Conservation (phyloP, 352 stramenopile species). For the Phytophthora chlamydospora region DNA sequence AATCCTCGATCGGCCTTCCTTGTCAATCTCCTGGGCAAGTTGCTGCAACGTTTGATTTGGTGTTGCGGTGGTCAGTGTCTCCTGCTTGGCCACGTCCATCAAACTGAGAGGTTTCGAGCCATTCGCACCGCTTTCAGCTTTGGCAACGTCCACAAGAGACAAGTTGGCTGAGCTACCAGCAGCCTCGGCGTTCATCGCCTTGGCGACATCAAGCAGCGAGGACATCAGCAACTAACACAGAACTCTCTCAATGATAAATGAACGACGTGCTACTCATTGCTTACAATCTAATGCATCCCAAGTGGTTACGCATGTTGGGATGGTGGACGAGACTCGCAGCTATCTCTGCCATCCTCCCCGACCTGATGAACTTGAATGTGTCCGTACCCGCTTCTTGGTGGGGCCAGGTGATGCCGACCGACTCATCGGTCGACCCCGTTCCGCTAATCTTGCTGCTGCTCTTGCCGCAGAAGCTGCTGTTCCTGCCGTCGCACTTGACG, state of each 20-base stretch:
- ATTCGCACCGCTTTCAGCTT: conserved; percentile 26
- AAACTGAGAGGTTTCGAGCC: conserved; percentile 37
- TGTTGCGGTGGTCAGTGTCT: conserved; percentile 10
- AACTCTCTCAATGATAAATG: conserved; percentile 9
- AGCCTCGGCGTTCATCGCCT: conserved; percentile 42
- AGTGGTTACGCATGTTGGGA: conserved; percentile 36
- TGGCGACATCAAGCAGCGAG: conserved; percentile 61
- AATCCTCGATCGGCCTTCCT: conserved; percentile 44
- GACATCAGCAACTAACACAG: conserved; percentile 18
- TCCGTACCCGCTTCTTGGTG: conserved; percentile 48
- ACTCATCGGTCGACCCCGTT: conserved; percentile 20
- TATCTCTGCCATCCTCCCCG: conserved; percentile 43
- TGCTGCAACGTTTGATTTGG: conserved; percentile 35
- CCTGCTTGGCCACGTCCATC: conserved; percentile 53
- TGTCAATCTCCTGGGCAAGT: conserved; percentile 58
- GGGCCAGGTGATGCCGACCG: conserved; percentile 40
- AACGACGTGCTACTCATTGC: conserved; percentile 21
- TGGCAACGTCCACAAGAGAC: conserved; percentile 48
- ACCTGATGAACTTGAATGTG: conserved; percentile 27
- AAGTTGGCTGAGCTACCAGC: conserved; percentile 10
- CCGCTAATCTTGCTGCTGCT: conserved; percentile 31
- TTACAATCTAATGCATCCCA: conserved; percentile 27
- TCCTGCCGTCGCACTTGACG: conserved; percentile 26
- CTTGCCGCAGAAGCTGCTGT: conserved; percentile 27
- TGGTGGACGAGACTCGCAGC: conserved; percentile 13